A percentile compares a stretch with the other conserved stretches of the same genome.
Evolutionary conservation across 176 grass and related monocot genomes (phyloP).

Genomic region (Echinochloa phyllopogon): DNA sequence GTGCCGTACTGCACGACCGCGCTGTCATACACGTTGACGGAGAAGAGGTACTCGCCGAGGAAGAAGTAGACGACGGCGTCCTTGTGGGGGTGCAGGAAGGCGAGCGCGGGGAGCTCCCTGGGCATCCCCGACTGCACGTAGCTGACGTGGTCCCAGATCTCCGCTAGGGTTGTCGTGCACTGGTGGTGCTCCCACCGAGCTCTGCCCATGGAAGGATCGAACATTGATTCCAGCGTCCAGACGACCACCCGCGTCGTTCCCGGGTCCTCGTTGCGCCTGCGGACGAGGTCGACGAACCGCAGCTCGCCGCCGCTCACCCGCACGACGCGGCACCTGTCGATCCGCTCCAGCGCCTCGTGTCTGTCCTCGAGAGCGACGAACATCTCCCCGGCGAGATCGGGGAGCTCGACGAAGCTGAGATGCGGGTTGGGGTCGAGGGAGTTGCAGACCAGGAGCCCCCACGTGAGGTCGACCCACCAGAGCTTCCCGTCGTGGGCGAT

Average conservation of each 20-base stretch:
- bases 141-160: neutral
- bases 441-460: constrained; percentile 17
- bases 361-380: neutral
- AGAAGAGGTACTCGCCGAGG: neutral
- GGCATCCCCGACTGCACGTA: neutral
- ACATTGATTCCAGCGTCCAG: neutral
- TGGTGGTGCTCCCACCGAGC: neutral
- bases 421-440: neutral
- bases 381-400: neutral
- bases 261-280: neutral
- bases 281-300: constrained; percentile 15
- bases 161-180: neutral
- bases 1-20: neutral
- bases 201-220: too few relatives aligned
- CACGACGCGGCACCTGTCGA: neutral
- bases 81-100: neutral
- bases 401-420: neutral
- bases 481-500: neutral
- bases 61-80: constrained; percentile 30
- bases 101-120: neutral
- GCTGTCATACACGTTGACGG: neutral
- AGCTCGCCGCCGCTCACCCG: neutral
- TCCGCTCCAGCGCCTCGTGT: neutral
- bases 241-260: neutral
- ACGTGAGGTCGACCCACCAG: constrained; percentile 21